Evolutionary conservation across 306 rosid genomes (phyloP), one percentile per base, ranked within the genome.

Genomic region (Castanospermum australe): DNA sequence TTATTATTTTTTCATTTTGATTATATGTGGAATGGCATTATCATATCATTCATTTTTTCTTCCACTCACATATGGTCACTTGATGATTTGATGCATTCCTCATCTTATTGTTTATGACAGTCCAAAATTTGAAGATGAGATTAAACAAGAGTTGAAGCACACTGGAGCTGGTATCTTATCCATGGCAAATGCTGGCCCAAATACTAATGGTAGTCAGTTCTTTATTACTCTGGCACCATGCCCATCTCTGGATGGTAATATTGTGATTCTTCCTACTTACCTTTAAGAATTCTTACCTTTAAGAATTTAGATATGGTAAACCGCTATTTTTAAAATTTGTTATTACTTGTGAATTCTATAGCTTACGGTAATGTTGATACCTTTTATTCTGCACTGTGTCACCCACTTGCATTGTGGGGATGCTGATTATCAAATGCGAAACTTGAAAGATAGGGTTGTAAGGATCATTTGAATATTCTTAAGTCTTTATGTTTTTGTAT

Each of bases 131-230:
- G 98, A 96, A 63, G 99, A 96, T 81, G 99, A 96, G 89, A 90
- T 96, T 21, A 93, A 57, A 62, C 83, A 79, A 11, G 99, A 96
- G 90, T 84, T 96, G 91, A 96, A 96, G 89, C 99, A 96, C 73
- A 93, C 99, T 22, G 99, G 99, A 74, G 99, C 99, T 59, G 99
- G 99, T 47, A 90, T 96, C 80, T 85, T 96, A 78, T 96, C 99
- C 44, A 96, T 96, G 99, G 99, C 98, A 39, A 96, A 96, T 83
- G 97, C 98, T 77, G 99, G 99, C 62, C 96, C 96, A 5, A 77
- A 96, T 81, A 85, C 97, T 41, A 96, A 96, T 82, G 98, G 99
- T 22, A 96, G 99, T 85, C 99, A 96, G 79, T 93, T 96, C 88
- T 93, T 96, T 68, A 88, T 96, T 81, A 96, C 99, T 47, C 82